Percentiles rank a stretch among this genome's conserved stretches.
phyloP scores from a whole-genome alignment of 2,329 filamentous ascomycete genomes.

The Biscogniauxia sp. region DNA sequence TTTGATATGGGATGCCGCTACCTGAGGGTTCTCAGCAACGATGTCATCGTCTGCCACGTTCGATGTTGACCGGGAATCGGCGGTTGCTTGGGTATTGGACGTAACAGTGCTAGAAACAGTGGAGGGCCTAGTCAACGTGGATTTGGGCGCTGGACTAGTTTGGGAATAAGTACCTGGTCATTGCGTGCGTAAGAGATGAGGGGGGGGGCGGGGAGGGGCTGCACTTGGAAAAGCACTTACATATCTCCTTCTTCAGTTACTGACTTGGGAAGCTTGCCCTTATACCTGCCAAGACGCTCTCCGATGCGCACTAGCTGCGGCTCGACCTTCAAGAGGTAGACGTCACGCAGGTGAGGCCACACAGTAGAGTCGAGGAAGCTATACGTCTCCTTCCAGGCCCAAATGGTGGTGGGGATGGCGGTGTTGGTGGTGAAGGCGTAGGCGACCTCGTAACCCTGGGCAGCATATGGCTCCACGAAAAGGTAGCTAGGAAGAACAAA shows the following conservation, averaged over 20 bases:
- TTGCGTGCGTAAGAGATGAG: not conserved
- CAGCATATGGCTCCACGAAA: slow-evolving; percentile 69
- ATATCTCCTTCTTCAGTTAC: slow-evolving; percentile 31
- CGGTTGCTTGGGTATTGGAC: slow-evolving; percentile 19
- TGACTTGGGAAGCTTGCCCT: slow-evolving; percentile 42
- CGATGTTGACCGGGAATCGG: slow-evolving; percentile 19
- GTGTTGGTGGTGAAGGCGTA: slow-evolving; percentile 67
- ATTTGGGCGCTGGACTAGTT: slow-evolving; percentile 29
- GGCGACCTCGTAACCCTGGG: slow-evolving; percentile 64
- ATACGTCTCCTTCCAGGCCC: slow-evolving; percentile 66
- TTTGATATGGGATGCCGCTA: slow-evolving; percentile 20
- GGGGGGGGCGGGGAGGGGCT: not conserved
- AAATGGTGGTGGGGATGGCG: slow-evolving; percentile 69
- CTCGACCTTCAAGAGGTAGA: slow-evolving; percentile 91
- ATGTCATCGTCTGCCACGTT: slow-evolving; percentile 13
- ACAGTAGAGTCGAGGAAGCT: slow-evolving; percentile 72
- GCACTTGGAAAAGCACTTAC: slow-evolving; percentile 25
- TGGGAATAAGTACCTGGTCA: slow-evolving; percentile 8
- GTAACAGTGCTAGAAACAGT: slow-evolving; percentile 29
- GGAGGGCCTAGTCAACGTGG: slow-evolving; percentile 39
- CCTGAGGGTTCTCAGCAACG: slow-evolving; percentile 17
- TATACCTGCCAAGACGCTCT: slow-evolving; percentile 79
- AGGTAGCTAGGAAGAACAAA: slow-evolving; percentile 74
- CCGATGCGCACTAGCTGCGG: slow-evolving; percentile 92
- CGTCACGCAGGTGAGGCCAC: slow-evolving; percentile 74